Evolutionary conservation across 2,329 filamentous ascomycete genomes (phyloP), one percentile per base, ranked within the genome.

Genomic region (Phyllosticta capitalensis): DNA sequence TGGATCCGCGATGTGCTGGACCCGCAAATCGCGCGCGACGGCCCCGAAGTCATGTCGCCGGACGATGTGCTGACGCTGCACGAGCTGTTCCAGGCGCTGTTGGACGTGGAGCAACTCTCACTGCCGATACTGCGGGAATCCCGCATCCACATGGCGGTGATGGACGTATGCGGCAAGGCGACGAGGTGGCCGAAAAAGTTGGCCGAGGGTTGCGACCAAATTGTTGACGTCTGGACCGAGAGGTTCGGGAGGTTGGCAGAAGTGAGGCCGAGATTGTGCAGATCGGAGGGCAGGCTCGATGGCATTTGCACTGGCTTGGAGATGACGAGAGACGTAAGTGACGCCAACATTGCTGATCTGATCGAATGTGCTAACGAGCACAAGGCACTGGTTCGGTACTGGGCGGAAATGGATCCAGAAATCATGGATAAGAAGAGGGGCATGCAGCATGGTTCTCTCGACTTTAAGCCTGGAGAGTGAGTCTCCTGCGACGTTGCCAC

Each of bases 1-100:
- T 78, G 77, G 75, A 78, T 80, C 55, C 75, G 78, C 38, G 76
- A 79, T 64, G 71, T 74, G 5, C 73, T 80, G 17, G 78, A 80
- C 56, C 69, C 73, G 3, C 65, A 72, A 50, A 71, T 79, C 53
- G 76, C 78, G 5, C 74, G 72, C 19, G 72, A 78, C 48, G 78
- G 78, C 1, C 73, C 75, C 0, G 69, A 78, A 48, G 66, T 67
- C 3, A 66, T 79, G 28, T 67, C 68, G 14, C 69, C 75, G 0
- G 75, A 79, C 60, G 76, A 78, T 51, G 69, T 78, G 5, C 63
- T 79, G 19, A 68, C 63, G 5, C 68, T 79, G 10, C 75, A 78
- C 63, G 75, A 76, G 38, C 66, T 75, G 4, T 71, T 79, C 22
- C 60, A 67, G 22, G 33, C 38, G 3, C 57, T 63, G 14, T 57